Evolutionary conservation across 208 protist species (phyloP), one percentile per base, ranked within the genome.

Genomic region (Phytomonas sp.): DNA sequence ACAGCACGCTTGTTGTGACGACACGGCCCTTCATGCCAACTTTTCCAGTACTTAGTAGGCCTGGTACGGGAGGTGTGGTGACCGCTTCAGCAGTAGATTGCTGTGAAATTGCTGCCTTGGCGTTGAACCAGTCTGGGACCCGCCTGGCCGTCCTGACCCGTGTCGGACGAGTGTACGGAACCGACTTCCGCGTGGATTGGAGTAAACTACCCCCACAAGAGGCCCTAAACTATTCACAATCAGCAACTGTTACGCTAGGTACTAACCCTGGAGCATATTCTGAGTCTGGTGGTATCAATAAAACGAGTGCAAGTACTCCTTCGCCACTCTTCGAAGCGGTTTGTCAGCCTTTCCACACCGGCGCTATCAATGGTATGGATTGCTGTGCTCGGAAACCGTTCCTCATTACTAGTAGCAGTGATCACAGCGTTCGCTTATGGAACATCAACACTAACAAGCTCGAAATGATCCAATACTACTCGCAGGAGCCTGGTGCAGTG

Each of bases 351-450:
- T 95, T 93, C 59, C 95, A 98, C 79, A 75, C 81, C 0, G 87
- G 84, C 13, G 65, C 77, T 37, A 93, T 98, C 40, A 89, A 89
- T 62, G 96, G 96, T 61, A 80, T 99, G 70, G 92, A 86, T 70
- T 94, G 89, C 72, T 97, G 92, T 72, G 80, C 98, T 67, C 85
- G 96, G 63, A 98, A 98, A 73, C 97, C 97, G 11, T 84, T 98
- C 23, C 82, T 98, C 40, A 91, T 94, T 33, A 98, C 97, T 17
- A 91, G 85, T 67, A 83, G 90, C 66, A 81, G 72, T 31, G 97
- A 99, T 75, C 81, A 89, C 75, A 96, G 88, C 77, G 85, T 98
- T 15, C 88, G 97, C 46, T 74, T 99, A 29, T 99, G 96, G 96
- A 98, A 98, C 78, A 98, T 96, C 64, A 60, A 82, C 23, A 96